These are phyloP conservation scores for Aureobasidium melanogenum DNA, from an alignment of 2,329 filamentous ascomycete species.

Conservation along the genomic window DNA sequence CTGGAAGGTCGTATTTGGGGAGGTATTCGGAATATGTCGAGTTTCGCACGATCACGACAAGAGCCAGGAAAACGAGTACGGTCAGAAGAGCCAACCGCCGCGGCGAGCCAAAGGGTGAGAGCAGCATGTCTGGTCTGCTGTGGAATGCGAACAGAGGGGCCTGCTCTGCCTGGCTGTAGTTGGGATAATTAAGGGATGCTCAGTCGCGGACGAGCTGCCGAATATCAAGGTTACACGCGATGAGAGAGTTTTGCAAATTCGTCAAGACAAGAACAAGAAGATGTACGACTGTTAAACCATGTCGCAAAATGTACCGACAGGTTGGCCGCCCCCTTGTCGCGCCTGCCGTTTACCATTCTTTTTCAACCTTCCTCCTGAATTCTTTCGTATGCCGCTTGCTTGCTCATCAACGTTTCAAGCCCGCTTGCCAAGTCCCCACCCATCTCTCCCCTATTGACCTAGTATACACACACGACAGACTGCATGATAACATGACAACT, in stretches of 20 bases:
- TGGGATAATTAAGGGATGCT: not conserved
- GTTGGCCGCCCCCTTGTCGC: not conserved
- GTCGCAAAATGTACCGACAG: not conserved
- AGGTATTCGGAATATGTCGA: constrained; percentile 18
- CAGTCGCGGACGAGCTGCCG: not conserved
- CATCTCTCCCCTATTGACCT: not conserved
- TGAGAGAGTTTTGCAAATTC: not conserved
- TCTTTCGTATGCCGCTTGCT: not conserved
- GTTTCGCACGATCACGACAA: constrained; percentile 19
- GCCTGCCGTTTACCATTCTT: not conserved
- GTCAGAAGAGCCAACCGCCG: constrained; percentile 30
- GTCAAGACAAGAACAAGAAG: not conserved
- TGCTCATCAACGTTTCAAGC: not conserved
- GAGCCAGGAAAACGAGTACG: constrained; percentile 25
- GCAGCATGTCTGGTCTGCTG: constrained; percentile 16
- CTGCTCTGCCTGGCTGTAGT: constrained; percentile 2
- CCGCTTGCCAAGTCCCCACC: not conserved
- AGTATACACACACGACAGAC: not conserved
- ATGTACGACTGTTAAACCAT: not conserved
- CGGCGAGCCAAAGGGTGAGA: constrained; percentile 24
- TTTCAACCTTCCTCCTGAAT: not conserved
- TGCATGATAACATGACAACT: too few species aligned
- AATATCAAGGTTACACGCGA: not conserved
- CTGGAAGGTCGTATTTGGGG: constrained; percentile 17
- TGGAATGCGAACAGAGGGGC: not conserved